Evolutionary conservation across 2,329 filamentous ascomycete species (phyloP), one percentile per base, ranked within the genome.

Genomic region (Rutstroemia sydowiana): DNA sequence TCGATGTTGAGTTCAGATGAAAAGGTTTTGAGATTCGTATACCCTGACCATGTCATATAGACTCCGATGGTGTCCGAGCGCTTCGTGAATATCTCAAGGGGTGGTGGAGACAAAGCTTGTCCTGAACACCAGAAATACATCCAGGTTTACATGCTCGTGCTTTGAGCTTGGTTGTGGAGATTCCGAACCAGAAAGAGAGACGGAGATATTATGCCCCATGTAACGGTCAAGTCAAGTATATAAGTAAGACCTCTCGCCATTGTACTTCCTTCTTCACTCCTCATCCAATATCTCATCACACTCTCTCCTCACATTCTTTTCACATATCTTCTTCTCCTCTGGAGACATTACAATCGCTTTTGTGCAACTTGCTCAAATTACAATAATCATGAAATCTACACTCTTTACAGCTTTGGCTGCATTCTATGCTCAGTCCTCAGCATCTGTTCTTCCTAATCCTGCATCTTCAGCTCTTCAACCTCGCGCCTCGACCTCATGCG

Each of bases 341-440:
- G 18, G 34, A 37, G 34, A 37, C 13, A 18, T 10, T 30, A 44
- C 39, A 44, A n/a, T 28, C 30, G 31, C 30, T 36, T 49, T 28
- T 20, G 30, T 36, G 26, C 26, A 30, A 28, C 16, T 46, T 26
- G n/a, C 44, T 23, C 23, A 11, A 14, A 14, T 23, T 46, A 48
- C 16, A 32, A 34, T 9, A 26, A 61, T 36, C 21, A 65, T 65
- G 62, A 65, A 63, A 54, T 51, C 44, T 45, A 59, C 58, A 56
- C 20, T 62, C 54, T 42, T 55, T 60, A 53, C 58, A 41, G 41
- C 56, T 39, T 43, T 64, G 47, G 47, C 53, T 39, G 51, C 55
- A 43, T 54, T 57, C 37, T 48, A 50, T 45, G 48, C 44, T 45
- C 53, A 54, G 10, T 56, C 58, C 36, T 55, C 59, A 34, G 57